Base-by-base conservation (phyloP, 2,329 filamentous ascomycete genomes). In the Trichoderma simmonsii region DNA sequence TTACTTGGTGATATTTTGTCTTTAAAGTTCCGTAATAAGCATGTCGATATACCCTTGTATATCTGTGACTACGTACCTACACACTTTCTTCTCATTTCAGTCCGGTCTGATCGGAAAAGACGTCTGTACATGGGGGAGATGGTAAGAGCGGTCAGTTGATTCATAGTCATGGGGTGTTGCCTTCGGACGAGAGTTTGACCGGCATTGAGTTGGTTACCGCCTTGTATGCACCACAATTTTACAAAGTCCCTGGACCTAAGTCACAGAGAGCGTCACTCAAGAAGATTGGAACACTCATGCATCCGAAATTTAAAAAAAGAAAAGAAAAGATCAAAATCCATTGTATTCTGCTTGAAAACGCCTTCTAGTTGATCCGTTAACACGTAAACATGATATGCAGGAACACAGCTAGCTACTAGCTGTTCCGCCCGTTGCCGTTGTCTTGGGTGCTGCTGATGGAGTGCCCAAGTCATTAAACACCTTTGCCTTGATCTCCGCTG, bases 401-500 rank as follows among this genome's bases (percentile, higher is more conserved):
- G 48, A 24, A 54, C 12, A 4, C 48, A 54, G 48, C 63, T 34
- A 34, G 26, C 15, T 30, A 6, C 24, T 54, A 5, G 48, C 21
- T 54, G n/a, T 24, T 24, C 5, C 48, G 48, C 48, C 48, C 1
- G 48, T 14, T 24, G 48, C 21, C 3, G 48, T 54, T 24, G 48
- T 1, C 21, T 21, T 54, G 12, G 48, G 48, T 54, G 48, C 48
- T 24, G 48, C 21, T 54, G 48, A 54, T 14, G 48, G 21, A 21
- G 48, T 54, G n/a, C 79, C 79, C 56, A 85, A 75, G 14, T 82
- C 77, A 73, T 85, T 86, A 74, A 92, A 92, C 6, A 92, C 81
- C 77, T 86, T 86, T 64, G 86, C 86, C 83, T 92, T 92, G 74
- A 92, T 85, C 76, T 89, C 85, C 0, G 85, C 85, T 2, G 89